Conservation (phyloP, 2,329 filamentous ascomycete species). For the Pseudogymnoascus sp. region DNA sequence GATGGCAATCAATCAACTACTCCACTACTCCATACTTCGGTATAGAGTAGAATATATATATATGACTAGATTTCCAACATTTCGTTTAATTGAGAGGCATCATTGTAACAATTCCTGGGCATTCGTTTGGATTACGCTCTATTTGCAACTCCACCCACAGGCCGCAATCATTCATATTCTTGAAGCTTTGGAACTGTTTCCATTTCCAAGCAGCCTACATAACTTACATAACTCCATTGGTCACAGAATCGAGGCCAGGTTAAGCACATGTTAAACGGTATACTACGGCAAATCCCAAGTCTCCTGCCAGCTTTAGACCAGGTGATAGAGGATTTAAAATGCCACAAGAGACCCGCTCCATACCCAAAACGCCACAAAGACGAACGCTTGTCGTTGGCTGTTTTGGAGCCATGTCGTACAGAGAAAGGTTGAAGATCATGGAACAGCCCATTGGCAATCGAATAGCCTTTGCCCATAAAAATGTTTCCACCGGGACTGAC, state of each 20-base stretch:
- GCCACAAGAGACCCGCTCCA: not conserved
- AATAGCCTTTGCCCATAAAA: not conserved
- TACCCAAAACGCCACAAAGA: constrained; percentile 5
- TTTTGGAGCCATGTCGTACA: not conserved
- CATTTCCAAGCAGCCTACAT: not conserved
- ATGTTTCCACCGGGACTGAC: not conserved
- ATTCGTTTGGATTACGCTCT: not conserved
- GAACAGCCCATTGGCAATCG: not conserved
- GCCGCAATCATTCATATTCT: constrained; percentile 5
- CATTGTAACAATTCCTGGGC: not conserved
- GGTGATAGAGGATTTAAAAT: not conserved
- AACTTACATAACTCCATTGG: not conserved
- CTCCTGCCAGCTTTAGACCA: not conserved
- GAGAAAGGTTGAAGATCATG: not conserved
- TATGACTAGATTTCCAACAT: not conserved
- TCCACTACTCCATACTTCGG: not conserved
- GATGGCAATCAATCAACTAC: not conserved
- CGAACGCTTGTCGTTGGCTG: not conserved
- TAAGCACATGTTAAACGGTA: not conserved
- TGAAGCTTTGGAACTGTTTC: not conserved
- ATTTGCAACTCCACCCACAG: not conserved
- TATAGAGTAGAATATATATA: not conserved
- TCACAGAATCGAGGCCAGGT: not conserved
- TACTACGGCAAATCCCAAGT: not conserved
- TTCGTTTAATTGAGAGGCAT: not conserved